Evolutionary conservation across 2,329 filamentous ascomycete species (phyloP), one percentile per base, ranked within the genome.

Genomic region (Fusarium albidum): DNA sequence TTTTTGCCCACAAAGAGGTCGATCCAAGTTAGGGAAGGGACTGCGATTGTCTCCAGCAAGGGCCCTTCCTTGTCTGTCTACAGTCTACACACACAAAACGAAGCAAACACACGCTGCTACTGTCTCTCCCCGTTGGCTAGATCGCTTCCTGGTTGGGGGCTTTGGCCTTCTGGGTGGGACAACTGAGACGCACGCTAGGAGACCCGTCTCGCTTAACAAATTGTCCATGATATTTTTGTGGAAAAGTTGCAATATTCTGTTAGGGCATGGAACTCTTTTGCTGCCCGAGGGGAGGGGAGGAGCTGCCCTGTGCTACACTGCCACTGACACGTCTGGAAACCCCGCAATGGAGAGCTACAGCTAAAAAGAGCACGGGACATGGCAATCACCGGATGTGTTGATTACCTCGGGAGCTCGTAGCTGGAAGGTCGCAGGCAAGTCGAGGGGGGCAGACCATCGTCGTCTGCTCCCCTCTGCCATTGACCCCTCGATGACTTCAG

Each of bases 221-320:
- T 64, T 65, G 38, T 46, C 39, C 15, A 32, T 34, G 52, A 39
- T 51, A 50, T 50, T 58, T 59, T 62, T 65, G 59, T 67, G 59
- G 55, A 47, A 49, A 48, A 41, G 41, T 52, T 45, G 28, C 29
- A 34, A 18, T 35, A 18, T 39, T 46, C 42, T 52, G 49, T 65
- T 66, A 66, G 64, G 64, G 64, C 58, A 65, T 52, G 59, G 41
- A 34, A 38, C 26, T 34, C n/a, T 39, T n/a, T n/a, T 50, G 21
- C 40, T 18, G 26, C 38, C 27, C 47, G 28, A 31, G 57, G 44
- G 43, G 42, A 54, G 34, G 15, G 28, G 27, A 39, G 17, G 41
- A 52, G 47, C 32, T 44, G 42, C 42, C 31, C 40, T 43, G 40
- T 44, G 42, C 31, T 38, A 14, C 26, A 12, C 32, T 17, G 27